Percentiles rank a stretch among this genome's conserved stretches.
These are phyloP conservation scores for Dendrostoma leiphaemia DNA, from an alignment of 2,329 filamentous ascomycete genomes.

Conservation along the genomic window DNA sequence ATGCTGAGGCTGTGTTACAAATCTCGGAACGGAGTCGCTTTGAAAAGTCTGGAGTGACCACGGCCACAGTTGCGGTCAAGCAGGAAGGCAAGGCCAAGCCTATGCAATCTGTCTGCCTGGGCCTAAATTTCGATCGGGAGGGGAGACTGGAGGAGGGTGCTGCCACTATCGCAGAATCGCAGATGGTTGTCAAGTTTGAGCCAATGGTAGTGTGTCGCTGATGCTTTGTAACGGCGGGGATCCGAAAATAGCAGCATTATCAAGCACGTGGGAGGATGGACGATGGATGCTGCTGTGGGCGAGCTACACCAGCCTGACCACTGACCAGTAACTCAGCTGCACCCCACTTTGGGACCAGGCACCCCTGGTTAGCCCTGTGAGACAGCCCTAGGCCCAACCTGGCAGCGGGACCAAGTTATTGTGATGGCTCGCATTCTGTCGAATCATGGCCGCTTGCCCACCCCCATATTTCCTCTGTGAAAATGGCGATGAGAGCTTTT, in stretches of 20 bases:
- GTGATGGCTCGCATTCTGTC: not conserved
- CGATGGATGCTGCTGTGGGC: slow-evolving; percentile 3
- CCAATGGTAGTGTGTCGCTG: slow-evolving; percentile 4
- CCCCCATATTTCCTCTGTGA: not conserved
- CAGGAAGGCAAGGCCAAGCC: slow-evolving; percentile 1
- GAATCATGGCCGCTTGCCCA: not conserved
- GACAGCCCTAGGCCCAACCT: no score
- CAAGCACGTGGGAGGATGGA: slow-evolving; percentile 14
- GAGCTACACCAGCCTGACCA: not conserved
- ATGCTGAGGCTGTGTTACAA: not conserved
- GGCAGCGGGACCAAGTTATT: no score
- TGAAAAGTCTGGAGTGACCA: not conserved
- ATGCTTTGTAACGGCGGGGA: slow-evolving; percentile 15
- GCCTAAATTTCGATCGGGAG: not conserved
- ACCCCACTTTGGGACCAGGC: not conserved
- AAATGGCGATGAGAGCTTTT: no score
- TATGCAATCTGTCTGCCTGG: slow-evolving; percentile 5
- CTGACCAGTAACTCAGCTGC: not conserved
- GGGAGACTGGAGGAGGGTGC: no score
- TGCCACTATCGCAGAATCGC: not conserved
- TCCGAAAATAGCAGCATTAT: slow-evolving; percentile 18
- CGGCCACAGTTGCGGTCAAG: slow-evolving; percentile 12
- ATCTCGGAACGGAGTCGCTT: not conserved
- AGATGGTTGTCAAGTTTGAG: not conserved
- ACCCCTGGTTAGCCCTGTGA: slow-evolving; percentile 3